Base-by-base conservation (phyloP, 2,329 filamentous ascomycete genomes). In the Thelonectria rubi region DNA sequence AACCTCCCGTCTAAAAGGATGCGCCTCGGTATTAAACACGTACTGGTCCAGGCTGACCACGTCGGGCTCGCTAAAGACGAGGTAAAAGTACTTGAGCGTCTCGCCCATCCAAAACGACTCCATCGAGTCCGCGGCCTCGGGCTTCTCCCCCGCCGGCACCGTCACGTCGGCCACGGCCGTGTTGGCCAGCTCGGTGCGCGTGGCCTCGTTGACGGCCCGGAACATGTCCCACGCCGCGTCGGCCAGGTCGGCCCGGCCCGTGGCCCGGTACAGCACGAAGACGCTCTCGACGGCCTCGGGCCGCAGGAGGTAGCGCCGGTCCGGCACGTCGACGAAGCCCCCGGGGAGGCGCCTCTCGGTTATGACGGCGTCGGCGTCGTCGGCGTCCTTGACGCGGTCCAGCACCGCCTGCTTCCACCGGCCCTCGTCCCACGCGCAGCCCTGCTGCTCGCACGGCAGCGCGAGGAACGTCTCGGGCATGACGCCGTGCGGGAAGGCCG, bases 261-360 rank as follows among this genome's bases (percentile, higher is more conserved):
- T 86, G 62, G 82, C 76, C 39, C 84, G 79, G 65, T 84, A 86
- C 67, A 86, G 77, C 47, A 84, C 68, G 60, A 86, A 86, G 12
- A 86, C 75, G 65, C 81, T 83, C 73, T 84, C 82, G 43, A 84
- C 79, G n/a, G 82, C 82, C 63, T 84, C 82, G 1, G 82, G 81
- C 0, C 84, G 75, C 17, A 86, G 76, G n/a, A 84, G 76, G 60
- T 86, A 86, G 12, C 81, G 78, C 0, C 81, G 71, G 59, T 86
- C 82, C 0, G 76, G 80, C 45, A 80, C 76, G 62, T 86, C 84
- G 55, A 84, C 88, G 76, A 92, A 93, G 1, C 91, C 91, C 8
- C 84, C 80, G 3, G 77, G 78, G 3, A 84, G 69, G 30, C 61
- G 65, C 34, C 73, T 61, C n/a, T 72, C 58, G 5, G 66, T 62